These are phyloP conservation scores for Trametes coccinea DNA, from an alignment of 768 basidiomycete genomes.

Conservation along the genomic window DNA sequence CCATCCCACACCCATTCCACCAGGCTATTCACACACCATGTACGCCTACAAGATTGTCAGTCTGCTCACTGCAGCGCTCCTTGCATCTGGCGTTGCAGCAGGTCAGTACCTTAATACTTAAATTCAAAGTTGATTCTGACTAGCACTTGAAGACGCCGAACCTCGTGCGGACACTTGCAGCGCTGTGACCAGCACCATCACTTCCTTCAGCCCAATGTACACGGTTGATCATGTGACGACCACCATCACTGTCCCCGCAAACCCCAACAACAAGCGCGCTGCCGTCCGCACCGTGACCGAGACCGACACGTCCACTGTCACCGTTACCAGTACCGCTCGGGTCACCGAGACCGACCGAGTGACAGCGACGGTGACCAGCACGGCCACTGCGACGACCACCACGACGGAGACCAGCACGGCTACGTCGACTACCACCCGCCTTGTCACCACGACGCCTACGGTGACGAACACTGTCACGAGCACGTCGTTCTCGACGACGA, in stretches of 20 bases:
- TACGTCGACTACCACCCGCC: neutral
- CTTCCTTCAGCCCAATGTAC: neutral
- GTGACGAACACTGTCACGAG: neutral
- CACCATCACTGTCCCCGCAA: neutral
- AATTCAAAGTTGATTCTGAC: too few relatives aligned
- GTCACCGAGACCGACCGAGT: neutral
- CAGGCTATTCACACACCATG: neutral
- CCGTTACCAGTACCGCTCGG: neutral
- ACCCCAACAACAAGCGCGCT: neutral
- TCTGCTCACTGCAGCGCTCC: neutral
- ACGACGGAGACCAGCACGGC: neutral
- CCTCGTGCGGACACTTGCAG: too few relatives aligned
- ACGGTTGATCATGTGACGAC: neutral
- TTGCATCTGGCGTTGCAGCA: neutral
- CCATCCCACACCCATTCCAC: neutral
- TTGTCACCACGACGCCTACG: neutral
- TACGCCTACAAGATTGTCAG: neutral
- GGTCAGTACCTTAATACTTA: too few relatives aligned
- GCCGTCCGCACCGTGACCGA: neutral
- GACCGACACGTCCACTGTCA: neutral
- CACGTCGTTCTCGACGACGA: neutral
- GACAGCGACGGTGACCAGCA: neutral
- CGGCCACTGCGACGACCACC: neutral
- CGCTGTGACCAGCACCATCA: neutral
- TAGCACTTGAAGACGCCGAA: too few relatives aligned